Conservation (phyloP, 805 yeast species). For the Clavispora vitiphila region DNA sequence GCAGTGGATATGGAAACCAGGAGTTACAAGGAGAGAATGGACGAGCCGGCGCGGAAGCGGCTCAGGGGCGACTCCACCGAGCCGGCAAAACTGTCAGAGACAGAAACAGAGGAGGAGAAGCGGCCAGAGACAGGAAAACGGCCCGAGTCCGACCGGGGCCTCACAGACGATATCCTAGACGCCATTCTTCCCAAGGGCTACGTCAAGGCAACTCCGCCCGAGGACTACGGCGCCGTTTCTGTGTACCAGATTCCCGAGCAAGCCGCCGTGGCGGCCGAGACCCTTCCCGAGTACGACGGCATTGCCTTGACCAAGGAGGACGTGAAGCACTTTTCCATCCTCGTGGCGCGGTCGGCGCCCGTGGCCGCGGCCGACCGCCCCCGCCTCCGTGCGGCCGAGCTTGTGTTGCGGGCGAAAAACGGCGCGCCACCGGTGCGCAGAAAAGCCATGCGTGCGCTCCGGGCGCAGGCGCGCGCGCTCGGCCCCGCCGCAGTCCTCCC, state of each 20-base stretch:
- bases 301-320: conserved; percentile 54
- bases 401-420: conserved; percentile 69
- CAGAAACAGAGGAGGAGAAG: neutral
- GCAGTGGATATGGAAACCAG: conserved; percentile 15
- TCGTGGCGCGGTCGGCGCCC: conserved; percentile 24
- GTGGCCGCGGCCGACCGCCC: conserved; percentile 47
- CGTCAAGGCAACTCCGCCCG: conserved; percentile 40
- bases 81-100: no score
- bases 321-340: conserved; percentile 61
- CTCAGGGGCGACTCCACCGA: neutral
- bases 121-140: neutral
- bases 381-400: conserved; percentile 56
- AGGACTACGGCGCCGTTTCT: conserved; percentile 28
- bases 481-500: conserved; percentile 70
- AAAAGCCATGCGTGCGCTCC: conserved; percentile 58
- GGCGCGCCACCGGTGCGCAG: conserved; percentile 70
- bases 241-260: conserved; percentile 53
- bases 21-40: conserved; percentile 14
- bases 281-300: conserved; percentile 13
- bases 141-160: conserved; percentile 21
- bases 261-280: conserved; percentile 16
- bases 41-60: conserved; percentile 3
- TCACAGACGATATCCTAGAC: conserved; percentile 45
- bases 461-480: conserved; percentile 55
- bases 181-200: conserved; percentile 52